A percentile compares a stretch with the other conserved stretches of the same genome.
phyloP scores from a whole-genome alignment of 768 basidiomycete genomes.

The Boletus fagicola region DNA sequence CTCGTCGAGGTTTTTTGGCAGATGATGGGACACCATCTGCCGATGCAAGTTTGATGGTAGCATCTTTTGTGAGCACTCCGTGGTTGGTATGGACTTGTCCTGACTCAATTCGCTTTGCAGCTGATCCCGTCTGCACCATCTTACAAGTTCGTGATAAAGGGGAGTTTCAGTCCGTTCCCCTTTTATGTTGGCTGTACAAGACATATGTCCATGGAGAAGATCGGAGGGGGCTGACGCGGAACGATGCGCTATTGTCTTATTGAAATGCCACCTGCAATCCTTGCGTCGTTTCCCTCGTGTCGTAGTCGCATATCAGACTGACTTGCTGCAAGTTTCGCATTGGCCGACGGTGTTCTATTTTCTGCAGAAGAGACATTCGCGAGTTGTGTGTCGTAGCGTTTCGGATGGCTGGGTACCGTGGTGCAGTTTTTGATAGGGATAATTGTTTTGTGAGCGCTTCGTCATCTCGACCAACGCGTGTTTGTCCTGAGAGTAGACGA shows the following conservation, averaged over 20 bases:
- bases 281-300: slow-evolving; percentile 57
- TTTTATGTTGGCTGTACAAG: background rate
- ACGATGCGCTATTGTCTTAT: background rate
- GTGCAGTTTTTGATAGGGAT: background rate
- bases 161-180: background rate
- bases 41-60: background rate
- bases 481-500: background rate
- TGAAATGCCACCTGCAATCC: slow-evolving; percentile 27
- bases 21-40: background rate
- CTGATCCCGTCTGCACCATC: slow-evolving; percentile 1
- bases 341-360: background rate
- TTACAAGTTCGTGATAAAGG: background rate
- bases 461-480: background rate
- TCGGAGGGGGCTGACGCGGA: too few species aligned
- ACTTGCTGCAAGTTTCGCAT: background rate
- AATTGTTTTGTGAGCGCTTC: background rate
- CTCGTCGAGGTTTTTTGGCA: background rate
- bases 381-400: slow-evolving; percentile 62
- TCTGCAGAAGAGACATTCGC: slow-evolving; percentile 69
- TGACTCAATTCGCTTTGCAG: background rate
- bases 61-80: background rate
- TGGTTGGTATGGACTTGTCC: background rate
- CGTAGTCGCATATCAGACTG: slow-evolving; percentile 54
- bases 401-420: background rate
- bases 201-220: too few species aligned